Conservation (phyloP, 2,329 filamentous ascomycete genomes). For the Pseudogymnoascus sp. region DNA sequence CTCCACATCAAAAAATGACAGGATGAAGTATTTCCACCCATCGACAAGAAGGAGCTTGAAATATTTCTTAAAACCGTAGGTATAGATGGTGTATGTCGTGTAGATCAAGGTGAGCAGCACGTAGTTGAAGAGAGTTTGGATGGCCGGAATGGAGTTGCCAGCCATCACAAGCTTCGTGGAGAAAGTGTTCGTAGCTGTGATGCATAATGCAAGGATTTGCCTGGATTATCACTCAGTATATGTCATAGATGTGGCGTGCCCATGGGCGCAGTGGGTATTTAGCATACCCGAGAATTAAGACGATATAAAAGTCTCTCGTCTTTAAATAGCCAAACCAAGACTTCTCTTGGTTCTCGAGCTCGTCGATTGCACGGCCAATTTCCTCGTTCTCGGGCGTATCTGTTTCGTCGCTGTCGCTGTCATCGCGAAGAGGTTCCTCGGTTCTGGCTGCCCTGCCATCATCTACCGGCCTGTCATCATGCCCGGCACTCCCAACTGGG, state of each 20-base stretch:
- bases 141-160: slow-evolving; percentile 80
- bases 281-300: slow-evolving; percentile 65
- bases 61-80: slow-evolving; percentile 71
- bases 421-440: slow-evolving; percentile 19
- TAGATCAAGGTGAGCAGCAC: slow-evolving; percentile 76
- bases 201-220: slow-evolving; percentile 80
- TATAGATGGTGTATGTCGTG: slow-evolving; percentile 69
- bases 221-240: slow-evolving; percentile 29
- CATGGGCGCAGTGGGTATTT: slow-evolving; percentile 16
- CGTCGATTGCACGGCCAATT: slow-evolving; percentile 45
- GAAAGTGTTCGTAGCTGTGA: slow-evolving; percentile 90
- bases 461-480: background rate
- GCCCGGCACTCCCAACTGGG: background rate
- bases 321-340: slow-evolving; percentile 69
- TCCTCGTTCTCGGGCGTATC: background rate
- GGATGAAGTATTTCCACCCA: slow-evolving; percentile 90
- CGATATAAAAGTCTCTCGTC: slow-evolving; percentile 82
- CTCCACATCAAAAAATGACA: slow-evolving; percentile 88
- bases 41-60: slow-evolving; percentile 55
- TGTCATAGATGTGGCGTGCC: background rate
- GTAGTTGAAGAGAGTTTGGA: slow-evolving; percentile 96
- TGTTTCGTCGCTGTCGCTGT: slow-evolving; percentile 12
- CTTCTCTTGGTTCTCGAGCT: slow-evolving; percentile 47
- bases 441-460: slow-evolving; percentile 25
- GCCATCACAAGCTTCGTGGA: slow-evolving; percentile 62